Conservation (phyloP, 352 stramenopile genomes). For the Pythium chondricola region DNA sequence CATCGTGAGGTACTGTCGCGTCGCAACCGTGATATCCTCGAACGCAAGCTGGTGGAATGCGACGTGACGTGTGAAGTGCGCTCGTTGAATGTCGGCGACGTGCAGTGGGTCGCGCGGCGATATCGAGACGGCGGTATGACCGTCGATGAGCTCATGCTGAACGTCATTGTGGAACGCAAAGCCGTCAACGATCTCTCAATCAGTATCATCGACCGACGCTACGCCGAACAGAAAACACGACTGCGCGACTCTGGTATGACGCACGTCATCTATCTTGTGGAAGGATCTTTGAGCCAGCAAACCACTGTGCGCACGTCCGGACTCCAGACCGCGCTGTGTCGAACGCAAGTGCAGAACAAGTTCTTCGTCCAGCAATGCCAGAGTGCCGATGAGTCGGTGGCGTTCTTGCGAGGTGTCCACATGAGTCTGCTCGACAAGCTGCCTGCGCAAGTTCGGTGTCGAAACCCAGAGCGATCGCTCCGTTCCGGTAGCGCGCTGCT, state of each 20-base stretch:
- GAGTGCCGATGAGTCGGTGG: conserved; percentile 71
- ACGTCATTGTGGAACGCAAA: conserved; percentile 82
- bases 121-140: conserved; percentile 17
- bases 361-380: conserved; percentile 80
- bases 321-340: conserved; percentile 66
- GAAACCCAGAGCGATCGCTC: conserved; percentile 24
- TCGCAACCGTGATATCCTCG: conserved; percentile 63
- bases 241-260: conserved; percentile 57
- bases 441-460: conserved; percentile 21
- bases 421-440: conserved; percentile 55
- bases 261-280: conserved; percentile 80
- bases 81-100: conserved; percentile 64
- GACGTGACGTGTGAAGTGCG: conserved; percentile 81
- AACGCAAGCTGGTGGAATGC: conserved; percentile 71
- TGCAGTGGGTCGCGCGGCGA: conserved; percentile 68
- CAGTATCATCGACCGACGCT: conserved; percentile 79
- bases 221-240: conserved; percentile 74
- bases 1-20: conserved; percentile 75
- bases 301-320: conserved; percentile 53
- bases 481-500: neutral
- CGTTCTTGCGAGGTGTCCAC: conserved; percentile 64
- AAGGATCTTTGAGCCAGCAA: conserved; percentile 71
- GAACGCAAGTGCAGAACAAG: conserved; percentile 75
- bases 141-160: conserved; percentile 62
- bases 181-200: conserved; percentile 71